Conservation (phyloP, 805 yeast species). For the Cyberlindnera nakhonratchasimensis region DNA sequence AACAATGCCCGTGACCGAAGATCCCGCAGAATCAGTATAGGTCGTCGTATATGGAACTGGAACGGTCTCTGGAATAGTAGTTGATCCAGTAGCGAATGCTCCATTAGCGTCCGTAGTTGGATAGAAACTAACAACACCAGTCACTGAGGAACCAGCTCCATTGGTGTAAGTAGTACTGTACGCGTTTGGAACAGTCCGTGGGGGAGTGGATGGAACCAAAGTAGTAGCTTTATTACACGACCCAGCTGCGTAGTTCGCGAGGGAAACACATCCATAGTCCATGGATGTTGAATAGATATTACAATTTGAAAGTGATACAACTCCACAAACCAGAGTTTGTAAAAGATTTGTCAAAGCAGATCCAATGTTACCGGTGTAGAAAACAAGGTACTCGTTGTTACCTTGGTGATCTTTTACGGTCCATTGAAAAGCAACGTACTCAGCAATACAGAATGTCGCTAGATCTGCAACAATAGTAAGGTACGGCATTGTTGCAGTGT, state of each 20-base stretch:
- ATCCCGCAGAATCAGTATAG: background rate
- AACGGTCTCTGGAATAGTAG: constrained; percentile 4
- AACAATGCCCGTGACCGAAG: background rate
- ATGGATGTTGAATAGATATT: background rate
- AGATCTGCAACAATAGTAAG: background rate
- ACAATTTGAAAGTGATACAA: background rate
- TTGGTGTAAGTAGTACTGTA: background rate
- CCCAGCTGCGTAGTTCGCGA: background rate
- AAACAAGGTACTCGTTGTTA: background rate
- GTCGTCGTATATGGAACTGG: constrained; percentile 1
- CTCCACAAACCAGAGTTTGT: background rate
- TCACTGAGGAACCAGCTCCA: constrained; percentile 2
- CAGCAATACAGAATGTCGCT: background rate
- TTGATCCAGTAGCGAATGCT: constrained; percentile 1
- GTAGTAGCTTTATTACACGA: background rate
- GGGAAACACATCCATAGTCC: background rate
- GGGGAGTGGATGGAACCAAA: background rate
- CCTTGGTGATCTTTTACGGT: background rate
- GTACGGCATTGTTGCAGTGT: background rate
- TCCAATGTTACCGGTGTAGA: constrained; percentile 1
- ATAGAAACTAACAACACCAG: constrained; percentile 4
- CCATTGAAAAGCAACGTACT: constrained; percentile 2
- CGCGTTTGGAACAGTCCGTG: constrained; percentile 6
- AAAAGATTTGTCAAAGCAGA: background rate
- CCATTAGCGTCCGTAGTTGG: constrained; percentile 6